phyloP scores from a whole-genome alignment of 2,329 filamentous ascomycete genomes.

The Neophaeococcomyces aloes region DNA sequence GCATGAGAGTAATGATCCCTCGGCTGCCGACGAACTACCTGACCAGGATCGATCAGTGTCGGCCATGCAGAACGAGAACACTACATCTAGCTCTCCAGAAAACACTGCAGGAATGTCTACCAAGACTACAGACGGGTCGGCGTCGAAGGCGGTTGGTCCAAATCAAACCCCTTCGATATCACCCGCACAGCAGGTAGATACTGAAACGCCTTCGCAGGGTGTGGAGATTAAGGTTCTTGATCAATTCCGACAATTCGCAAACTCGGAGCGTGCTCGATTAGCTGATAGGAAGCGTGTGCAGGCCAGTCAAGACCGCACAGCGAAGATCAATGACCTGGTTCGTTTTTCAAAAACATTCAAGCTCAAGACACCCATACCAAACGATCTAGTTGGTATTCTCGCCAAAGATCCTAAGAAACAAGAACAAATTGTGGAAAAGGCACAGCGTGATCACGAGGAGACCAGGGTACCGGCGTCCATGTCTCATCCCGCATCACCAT shows the following conservation, averaged over 20 bases:
- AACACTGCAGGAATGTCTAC: slow-evolving; percentile 13
- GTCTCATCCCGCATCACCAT: slow-evolving; percentile 36
- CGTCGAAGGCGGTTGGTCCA: slow-evolving; percentile 37
- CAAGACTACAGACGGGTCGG: slow-evolving; percentile 15
- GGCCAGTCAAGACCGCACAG: slow-evolving; percentile 65
- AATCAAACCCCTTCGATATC: slow-evolving; percentile 12
- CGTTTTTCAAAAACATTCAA: slow-evolving; percentile 94
- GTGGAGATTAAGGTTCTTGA: slow-evolving; percentile 52
- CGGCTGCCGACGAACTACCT: slow-evolving; percentile 23
- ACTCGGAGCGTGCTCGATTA: slow-evolving; percentile 50
- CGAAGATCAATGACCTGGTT: slow-evolving; percentile 87
- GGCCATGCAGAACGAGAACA: slow-evolving; percentile 44
- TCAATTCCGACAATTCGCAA: slow-evolving; percentile 55
- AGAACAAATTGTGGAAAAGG: slow-evolving; percentile 82
- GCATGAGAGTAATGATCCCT: slow-evolving; percentile 24
- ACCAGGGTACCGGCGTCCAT: slow-evolving; percentile 27
- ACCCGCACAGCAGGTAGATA: slow-evolving; percentile 28
- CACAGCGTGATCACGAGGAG: slow-evolving; percentile 60
- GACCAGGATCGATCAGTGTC: slow-evolving; percentile 23
- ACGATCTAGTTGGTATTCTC: slow-evolving; percentile 84
- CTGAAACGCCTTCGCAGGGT: slow-evolving; percentile 48
- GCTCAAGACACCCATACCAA: slow-evolving; percentile 80
- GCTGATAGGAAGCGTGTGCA: slow-evolving; percentile 47
- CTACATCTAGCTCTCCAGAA: slow-evolving; percentile 42
- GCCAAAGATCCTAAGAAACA: slow-evolving; percentile 96